phyloP scores from a whole-genome alignment of 163 green algal species.

The Picocystis sp. region DNA sequence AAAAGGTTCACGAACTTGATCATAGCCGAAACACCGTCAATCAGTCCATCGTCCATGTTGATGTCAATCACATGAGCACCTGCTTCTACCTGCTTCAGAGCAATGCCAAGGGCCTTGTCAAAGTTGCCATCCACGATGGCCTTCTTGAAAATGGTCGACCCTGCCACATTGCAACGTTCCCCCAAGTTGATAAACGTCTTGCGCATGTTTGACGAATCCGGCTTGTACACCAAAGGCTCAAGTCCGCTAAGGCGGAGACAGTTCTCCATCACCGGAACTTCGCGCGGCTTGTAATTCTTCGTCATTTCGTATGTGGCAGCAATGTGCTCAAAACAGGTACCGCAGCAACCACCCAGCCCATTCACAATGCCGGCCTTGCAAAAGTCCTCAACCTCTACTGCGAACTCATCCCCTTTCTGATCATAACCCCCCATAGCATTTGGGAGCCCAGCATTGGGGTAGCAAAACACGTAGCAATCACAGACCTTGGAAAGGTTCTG shows the following conservation, averaged over 20 bases:
- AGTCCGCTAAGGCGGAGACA: conserved; percentile 78
- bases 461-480: conserved; percentile 92
- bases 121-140: conserved; percentile 84
- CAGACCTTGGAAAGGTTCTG: conserved; percentile 69
- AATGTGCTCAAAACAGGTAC: conserved; percentile 80
- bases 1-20: conserved; percentile 94
- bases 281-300: conserved; percentile 26
- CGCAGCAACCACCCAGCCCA: conserved; percentile 88
- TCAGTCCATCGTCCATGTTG: conserved; percentile 97
- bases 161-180: conserved; percentile 95
- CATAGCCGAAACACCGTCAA: conserved; percentile 85
- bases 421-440: conserved; percentile 98
- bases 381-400: conserved; percentile 77
- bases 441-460: conserved; percentile 92
- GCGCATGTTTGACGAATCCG: conserved; percentile 49
- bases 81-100: conserved; percentile 67
- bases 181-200: conserved; percentile 87
- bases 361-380: conserved; percentile 76
- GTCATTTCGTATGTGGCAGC: conserved; percentile 16
- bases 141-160: conserved; percentile 95
- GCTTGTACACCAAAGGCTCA: conserved; percentile 85
- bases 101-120: conserved; percentile 81
- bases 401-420: conserved; percentile 82
- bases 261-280: conserved; percentile 30
- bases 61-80: conserved; percentile 89